phyloP scores from a whole-genome alignment of 495 filamentous ascomycete species.

The Paragyromitra xinjiangensis region DNA sequence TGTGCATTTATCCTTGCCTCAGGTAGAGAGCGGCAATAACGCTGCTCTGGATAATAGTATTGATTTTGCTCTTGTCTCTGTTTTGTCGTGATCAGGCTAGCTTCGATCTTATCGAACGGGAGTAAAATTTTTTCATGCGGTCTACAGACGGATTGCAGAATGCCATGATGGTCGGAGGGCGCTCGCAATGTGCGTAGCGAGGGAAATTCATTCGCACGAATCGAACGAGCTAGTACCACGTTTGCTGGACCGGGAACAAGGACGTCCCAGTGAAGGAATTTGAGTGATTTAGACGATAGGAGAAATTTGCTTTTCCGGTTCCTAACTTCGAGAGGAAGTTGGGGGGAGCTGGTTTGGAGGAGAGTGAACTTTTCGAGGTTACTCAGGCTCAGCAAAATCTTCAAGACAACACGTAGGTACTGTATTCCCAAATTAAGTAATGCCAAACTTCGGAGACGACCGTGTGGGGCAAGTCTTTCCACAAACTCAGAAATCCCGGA shows the following conservation, averaged over 20 bases:
- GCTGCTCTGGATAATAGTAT: slow-evolving; percentile 46
- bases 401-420: slow-evolving; percentile 74
- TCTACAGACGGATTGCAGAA: slow-evolving; percentile 74
- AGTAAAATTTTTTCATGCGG: slow-evolving; percentile 64
- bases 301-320: slow-evolving; percentile 64
- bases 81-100: slow-evolving; percentile 57
- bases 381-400: slow-evolving; percentile 73
- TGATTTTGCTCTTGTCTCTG: slow-evolving; percentile 32
- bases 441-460: slow-evolving; percentile 67
- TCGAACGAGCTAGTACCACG: slow-evolving; percentile 75
- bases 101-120: slow-evolving; percentile 61
- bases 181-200: slow-evolving; percentile 72
- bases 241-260: slow-evolving; percentile 69
- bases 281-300: slow-evolving; percentile 72
- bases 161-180: slow-evolving; percentile 76
- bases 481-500: slow-evolving; percentile 78
- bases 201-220: slow-evolving; percentile 75
- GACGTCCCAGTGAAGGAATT: slow-evolving; percentile 84
- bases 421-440: slow-evolving; percentile 73
- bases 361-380: slow-evolving; percentile 73
- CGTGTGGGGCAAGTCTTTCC: slow-evolving; percentile 65
- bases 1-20: slow-evolving; percentile 67
- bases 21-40: slow-evolving; percentile 62
- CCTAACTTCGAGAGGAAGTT: slow-evolving; percentile 58
- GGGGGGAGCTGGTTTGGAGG: slow-evolving; percentile 71